phyloP scores from a whole-genome alignment of 139 green algal species.

The Chlorella sorokiniana region DNA sequence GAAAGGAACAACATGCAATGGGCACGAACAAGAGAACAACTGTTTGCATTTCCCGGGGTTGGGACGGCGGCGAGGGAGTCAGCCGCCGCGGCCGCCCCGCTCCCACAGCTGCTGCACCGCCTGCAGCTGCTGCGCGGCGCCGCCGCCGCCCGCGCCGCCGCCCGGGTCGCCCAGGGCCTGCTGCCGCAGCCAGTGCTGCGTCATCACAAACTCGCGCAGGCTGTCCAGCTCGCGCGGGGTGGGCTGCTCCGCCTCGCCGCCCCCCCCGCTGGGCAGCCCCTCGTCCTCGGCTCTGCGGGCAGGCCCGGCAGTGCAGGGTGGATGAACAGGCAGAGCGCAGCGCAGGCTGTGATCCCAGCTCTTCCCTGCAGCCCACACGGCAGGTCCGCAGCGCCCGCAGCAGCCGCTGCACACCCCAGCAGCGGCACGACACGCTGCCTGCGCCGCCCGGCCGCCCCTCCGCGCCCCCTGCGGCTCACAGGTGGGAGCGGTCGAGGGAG shows the following conservation, averaged over 20 bases:
- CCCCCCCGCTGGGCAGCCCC: neutral
- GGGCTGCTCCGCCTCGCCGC: neutral
- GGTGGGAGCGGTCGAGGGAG: slow-evolving; percentile 21
- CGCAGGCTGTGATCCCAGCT: too few species aligned
- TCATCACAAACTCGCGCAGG: slow-evolving; percentile 28
- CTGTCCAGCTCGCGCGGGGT: slow-evolving; percentile 17
- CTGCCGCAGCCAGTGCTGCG: slow-evolving; percentile 35
- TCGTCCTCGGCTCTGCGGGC: neutral
- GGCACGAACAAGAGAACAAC: neutral
- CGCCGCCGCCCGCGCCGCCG: neutral
- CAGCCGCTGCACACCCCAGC: too few species aligned
- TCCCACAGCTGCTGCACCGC: slow-evolving; percentile 8
- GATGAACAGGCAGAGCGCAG: too few species aligned
- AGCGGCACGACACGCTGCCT: too few species aligned
- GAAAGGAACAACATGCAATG: neutral
- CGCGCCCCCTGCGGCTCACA: neutral
- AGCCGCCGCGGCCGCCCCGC: neutral
- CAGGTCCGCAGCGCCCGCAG: too few species aligned
- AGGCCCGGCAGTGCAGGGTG: too few species aligned
- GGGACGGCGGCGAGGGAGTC: too few species aligned
- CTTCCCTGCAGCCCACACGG: too few species aligned
- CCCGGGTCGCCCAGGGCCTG: neutral
- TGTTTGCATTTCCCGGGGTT: too few species aligned
- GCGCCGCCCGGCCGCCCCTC: neutral
- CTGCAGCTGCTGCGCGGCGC: slow-evolving; percentile 1